Conservation (phyloP, 208 protist genomes). For the Leishmania turanica region DNA sequence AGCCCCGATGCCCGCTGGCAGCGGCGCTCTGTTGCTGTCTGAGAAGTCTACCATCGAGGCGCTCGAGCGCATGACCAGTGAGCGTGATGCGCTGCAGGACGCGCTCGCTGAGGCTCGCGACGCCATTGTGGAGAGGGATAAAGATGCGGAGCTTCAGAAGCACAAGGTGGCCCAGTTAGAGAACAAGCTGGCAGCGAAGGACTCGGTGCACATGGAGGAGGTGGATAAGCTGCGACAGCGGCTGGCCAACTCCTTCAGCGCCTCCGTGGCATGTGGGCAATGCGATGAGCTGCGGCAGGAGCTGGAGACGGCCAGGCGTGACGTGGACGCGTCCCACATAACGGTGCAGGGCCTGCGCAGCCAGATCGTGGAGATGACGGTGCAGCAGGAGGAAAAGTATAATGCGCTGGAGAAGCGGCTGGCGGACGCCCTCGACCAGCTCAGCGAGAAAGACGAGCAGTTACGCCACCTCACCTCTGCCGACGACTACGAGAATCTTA, state of each 20-base stretch:
- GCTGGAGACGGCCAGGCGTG: slow-evolving; percentile 21
- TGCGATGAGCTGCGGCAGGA: slow-evolving; percentile 34
- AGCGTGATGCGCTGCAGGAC: slow-evolving; percentile 40
- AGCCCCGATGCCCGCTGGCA: background rate
- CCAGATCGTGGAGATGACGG: slow-evolving; percentile 31
- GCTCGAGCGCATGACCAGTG: slow-evolving; percentile 27
- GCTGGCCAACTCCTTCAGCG: slow-evolving; percentile 28
- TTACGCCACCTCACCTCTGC: slow-evolving; percentile 32
- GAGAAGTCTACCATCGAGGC: slow-evolving; percentile 16
- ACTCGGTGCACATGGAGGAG: slow-evolving; percentile 22
- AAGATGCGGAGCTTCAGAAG: slow-evolving; percentile 50
- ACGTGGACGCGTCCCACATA: slow-evolving; percentile 21
- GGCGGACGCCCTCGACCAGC: slow-evolving; percentile 35
- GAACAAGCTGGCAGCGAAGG: slow-evolving; percentile 25
- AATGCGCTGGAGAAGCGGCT: slow-evolving; percentile 43
- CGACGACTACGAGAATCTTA: slow-evolving; percentile 42
- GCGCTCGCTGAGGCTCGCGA: slow-evolving; percentile 45
- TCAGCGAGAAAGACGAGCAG: slow-evolving; percentile 35
- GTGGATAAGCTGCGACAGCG: slow-evolving; percentile 21
- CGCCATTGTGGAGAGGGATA: slow-evolving; percentile 50
- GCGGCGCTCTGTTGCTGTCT: background rate
- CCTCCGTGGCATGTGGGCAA: slow-evolving; percentile 15
- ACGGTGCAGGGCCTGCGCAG: slow-evolving; percentile 31
- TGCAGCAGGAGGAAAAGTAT: slow-evolving; percentile 42
- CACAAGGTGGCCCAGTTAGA: slow-evolving; percentile 29